Base-by-base conservation (phyloP, 2,329 filamentous ascomycete genomes). In the Cladophialophora chaetospira region DNA sequence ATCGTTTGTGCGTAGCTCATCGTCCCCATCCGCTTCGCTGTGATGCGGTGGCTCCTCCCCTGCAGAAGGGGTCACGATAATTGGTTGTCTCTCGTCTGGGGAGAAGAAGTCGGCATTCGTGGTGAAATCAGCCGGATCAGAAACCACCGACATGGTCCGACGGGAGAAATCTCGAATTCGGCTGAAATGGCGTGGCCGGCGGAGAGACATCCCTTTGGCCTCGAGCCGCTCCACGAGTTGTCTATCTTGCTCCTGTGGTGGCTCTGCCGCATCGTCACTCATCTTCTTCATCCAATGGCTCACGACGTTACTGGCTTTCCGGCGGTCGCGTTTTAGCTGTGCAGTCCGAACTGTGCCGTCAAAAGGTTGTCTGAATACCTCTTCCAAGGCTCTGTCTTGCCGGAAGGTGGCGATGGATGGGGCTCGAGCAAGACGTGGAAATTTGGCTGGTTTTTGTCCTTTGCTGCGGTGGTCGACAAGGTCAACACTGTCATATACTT, bases 361-460 rank as follows among this genome's bases (percentile, higher is more conserved):
- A 25, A 88, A 90, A 0, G 85, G 84, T 15, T 83, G 79, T 59
- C 90, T 82, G 70, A 97, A 97, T 0, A 97, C 91, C 68, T 97
- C 92, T 63, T 96, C 93, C 19, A 97, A 76, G 5, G 91, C 92
- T 51, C 86, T 86, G 65, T 97, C 92, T 68, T 97, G 96, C 66
- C 93, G 89, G 66, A 88, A 93, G 1, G 91, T 94, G 31, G 88
- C 86, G 50, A 96, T 85, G 0, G 92, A 97, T 58, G 92, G 91
- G 69, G 96, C 91, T 42, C 91, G 85, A 23, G 91, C 79, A 15
- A 90, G 71, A 29, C 82, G 78, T 65, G 86, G 81, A 49, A 80
- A 74, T 65, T 87, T 81, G n/a, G 77, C 68, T 33, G 80, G 74
- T 11, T 72, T 73, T 26, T 79, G 79, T 13, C 76, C 73, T 4